Percentiles rank a stretch among this genome's conserved stretches.
Conservation (phyloP, 176 grass and related monocot species). For the Echinochloa phyllopogon region DNA sequence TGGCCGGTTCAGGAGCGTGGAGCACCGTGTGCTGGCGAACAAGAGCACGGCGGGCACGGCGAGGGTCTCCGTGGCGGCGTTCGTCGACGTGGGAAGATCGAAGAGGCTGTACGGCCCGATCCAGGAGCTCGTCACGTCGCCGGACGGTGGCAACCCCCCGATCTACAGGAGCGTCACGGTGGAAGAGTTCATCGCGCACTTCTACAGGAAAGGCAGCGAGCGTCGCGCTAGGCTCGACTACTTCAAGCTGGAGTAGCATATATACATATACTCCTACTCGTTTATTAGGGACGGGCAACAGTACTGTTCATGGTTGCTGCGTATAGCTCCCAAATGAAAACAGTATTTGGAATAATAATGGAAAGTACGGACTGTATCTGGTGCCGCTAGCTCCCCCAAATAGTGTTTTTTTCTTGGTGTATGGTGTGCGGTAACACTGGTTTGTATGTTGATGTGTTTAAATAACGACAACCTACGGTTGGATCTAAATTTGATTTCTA, state of each 20-base stretch:
- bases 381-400: no score
- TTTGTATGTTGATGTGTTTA: no score
- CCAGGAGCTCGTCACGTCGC: not conserved
- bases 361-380: no score
- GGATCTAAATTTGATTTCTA: no score
- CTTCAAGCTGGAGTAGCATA: not conserved
- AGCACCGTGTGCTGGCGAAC: not conserved
- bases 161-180: slow-evolving; percentile 1
- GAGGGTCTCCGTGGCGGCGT: not conserved
- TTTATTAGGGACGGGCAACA: not conserved
- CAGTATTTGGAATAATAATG: not conserved
- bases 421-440: no score
- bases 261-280: not conserved
- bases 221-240: not conserved
- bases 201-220: slow-evolving; percentile 20
- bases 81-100: not conserved
- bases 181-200: slow-evolving; percentile 8
- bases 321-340: not conserved
- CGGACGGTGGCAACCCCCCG: not conserved
- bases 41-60: not conserved
- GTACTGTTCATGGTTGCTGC: no score
- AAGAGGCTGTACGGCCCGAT: not conserved
- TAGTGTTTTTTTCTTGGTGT: no score
- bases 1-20: slow-evolving; percentile 1
- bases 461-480: no score